Base-by-base conservation (phyloP, 108 stramenopile species). In the Fragilariopsis cylindrus region DNA sequence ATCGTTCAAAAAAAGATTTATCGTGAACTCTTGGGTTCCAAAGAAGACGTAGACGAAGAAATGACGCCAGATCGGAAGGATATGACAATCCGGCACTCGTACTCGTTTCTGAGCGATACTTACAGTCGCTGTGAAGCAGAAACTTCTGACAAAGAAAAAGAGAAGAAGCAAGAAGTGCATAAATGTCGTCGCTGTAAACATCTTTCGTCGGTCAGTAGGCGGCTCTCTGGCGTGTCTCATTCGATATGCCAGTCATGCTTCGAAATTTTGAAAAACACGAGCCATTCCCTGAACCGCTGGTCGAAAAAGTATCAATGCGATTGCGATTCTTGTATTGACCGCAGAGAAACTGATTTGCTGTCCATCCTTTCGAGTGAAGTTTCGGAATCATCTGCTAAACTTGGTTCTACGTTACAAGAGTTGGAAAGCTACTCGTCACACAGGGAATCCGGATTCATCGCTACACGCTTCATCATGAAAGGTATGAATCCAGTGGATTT, bases 61-160 rank as follows among this genome's bases (percentile, higher is more conserved):
- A 66, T 0, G 6, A 19, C 8, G 13, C 7, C 41, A 4, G 57
- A 75, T 8, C 5, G 48, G 19, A 65, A 15, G 7, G 39, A 18
- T 13, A 68, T 79, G 47, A 70, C 57, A 12, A 66, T 84, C 41
- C 66, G 72, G 39, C 74, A 81, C 57, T 79, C 83, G 67, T 84
- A 84, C 70, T 60, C 74, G n/a, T 73, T 74, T 70, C 5, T 30
- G 5, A 66, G 56, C 30, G 70, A 81, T 40, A 63, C 68, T n/a
- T 84, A 75, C 54, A 12, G 12, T 68, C 16, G 9, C 13, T 50
- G 67, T 3, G 48, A 68, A 52, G 4, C 43, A 47, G 49, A 68
- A 68, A 18, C 16, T 9, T 8, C 8, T 9, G 21, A 30, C 58
- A 44, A 0, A 48, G 63, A 3, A 65, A 7, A 65, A 7, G 42